Percentiles rank a stretch among this genome's conserved stretches.
Evolutionary conservation across 352 stramenopile species (phyloP).

Genomic region (Pythium aristosporum): DNA sequence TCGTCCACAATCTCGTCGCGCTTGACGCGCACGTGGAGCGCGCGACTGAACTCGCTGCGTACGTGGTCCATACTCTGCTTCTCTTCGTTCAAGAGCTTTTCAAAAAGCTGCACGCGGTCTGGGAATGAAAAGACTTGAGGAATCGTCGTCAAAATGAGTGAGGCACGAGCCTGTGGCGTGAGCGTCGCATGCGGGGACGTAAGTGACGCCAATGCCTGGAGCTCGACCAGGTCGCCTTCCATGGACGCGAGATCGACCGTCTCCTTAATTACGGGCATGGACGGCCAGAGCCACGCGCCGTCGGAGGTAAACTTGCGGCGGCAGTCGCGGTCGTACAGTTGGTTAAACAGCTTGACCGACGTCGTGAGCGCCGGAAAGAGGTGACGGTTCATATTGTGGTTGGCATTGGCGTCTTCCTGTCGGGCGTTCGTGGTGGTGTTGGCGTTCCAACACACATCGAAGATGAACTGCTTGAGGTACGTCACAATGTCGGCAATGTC

Average conservation of each 20-base stretch:
- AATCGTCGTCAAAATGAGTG: constrained; percentile 67
- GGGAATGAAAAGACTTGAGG: constrained; percentile 81
- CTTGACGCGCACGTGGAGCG: constrained; percentile 62
- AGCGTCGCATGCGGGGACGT: constrained; percentile 33
- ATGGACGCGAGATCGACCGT: constrained; percentile 63
- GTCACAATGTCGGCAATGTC: constrained; percentile 45
- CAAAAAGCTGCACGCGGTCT: constrained; percentile 72
- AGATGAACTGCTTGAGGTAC: constrained; percentile 68
- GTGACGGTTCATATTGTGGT: background rate
- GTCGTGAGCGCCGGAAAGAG: constrained; percentile 55
- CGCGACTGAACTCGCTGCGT: constrained; percentile 56
- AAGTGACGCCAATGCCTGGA: constrained; percentile 49
- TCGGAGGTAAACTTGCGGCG: constrained; percentile 47
- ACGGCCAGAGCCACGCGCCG: constrained; percentile 65
- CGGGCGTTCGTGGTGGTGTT: background rate
- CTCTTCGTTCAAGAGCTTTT: constrained; percentile 66
- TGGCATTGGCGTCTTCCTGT: background rate
- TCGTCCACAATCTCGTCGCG: constrained; percentile 89
- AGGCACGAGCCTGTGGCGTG: constrained; percentile 40
- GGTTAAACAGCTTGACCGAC: constrained; percentile 77
- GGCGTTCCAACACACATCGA: constrained; percentile 63
- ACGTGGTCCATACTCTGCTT: constrained; percentile 46
- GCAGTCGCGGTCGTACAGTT: constrained; percentile 73
- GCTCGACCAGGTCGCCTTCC: constrained; percentile 49
- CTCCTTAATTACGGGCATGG: constrained; percentile 64